Evolutionary conservation across 163 green algal species (phyloP).

Genomic region (Prototheca wickerhamii): DNA sequence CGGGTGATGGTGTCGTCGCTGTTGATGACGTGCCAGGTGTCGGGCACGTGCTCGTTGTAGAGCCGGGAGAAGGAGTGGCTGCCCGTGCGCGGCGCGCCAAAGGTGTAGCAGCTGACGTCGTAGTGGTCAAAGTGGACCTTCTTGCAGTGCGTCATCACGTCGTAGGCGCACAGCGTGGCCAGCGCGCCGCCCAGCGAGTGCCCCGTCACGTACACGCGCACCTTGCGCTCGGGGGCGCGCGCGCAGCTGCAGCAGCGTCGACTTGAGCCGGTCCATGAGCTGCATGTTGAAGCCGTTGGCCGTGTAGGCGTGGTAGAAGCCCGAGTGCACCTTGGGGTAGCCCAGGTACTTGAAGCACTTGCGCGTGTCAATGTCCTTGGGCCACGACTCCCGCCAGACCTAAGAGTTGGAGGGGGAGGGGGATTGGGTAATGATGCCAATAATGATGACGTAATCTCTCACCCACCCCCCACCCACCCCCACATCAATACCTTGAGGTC

Average conservation of each 20-base stretch:
- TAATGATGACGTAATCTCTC: neutral
- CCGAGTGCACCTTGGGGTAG: slow-evolving; percentile 25
- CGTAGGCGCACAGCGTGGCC: slow-evolving; percentile 37
- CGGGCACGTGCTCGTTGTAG: slow-evolving; percentile 15
- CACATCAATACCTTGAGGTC: slow-evolving; percentile 11
- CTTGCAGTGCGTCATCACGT: slow-evolving; percentile 10
- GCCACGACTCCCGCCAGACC: slow-evolving; percentile 12
- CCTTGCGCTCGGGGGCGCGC: neutral
- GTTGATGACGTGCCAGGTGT: slow-evolving; percentile 40
- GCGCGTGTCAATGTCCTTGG: neutral
- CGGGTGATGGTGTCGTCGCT: slow-evolving; percentile 5
- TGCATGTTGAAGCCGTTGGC: slow-evolving; percentile 14
- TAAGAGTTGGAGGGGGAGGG: neutral
- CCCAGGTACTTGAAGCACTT: neutral
- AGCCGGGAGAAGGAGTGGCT: slow-evolving; percentile 37
- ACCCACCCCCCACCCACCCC: neutral
- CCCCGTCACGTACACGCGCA: slow-evolving; percentile 29
- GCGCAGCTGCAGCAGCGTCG: neutral
- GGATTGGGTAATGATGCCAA: neutral
- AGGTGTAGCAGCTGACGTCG: slow-evolving; percentile 4
- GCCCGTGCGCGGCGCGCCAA: slow-evolving; percentile 45
- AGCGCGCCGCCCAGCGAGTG: slow-evolving; percentile 51
- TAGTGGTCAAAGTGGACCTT: neutral
- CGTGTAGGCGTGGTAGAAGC: slow-evolving; percentile 20
- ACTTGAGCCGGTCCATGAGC: slow-evolving; percentile 10